phyloP scores from a whole-genome alignment of 768 basidiomycete species.

The Suillus brevipes region DNA sequence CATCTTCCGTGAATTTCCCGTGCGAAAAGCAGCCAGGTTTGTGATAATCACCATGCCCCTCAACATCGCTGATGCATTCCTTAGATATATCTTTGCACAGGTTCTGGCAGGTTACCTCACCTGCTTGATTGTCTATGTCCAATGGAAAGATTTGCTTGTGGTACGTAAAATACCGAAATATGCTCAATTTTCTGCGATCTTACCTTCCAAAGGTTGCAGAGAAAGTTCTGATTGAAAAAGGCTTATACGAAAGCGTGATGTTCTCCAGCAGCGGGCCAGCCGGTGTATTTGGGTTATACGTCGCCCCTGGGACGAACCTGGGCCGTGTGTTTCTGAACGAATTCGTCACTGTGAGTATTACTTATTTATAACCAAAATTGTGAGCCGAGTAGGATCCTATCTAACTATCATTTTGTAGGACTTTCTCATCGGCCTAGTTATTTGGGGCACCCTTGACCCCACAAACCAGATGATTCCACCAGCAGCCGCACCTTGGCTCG shows the following conservation, averaged over 20 bases:
- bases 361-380: background rate
- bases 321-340: conserved; percentile 39
- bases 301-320: conserved; percentile 31
- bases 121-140: conserved; percentile 57
- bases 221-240: conserved; percentile 27
- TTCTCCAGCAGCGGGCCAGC: conserved; percentile 37
- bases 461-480: conserved; percentile 62
- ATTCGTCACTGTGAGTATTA: conserved; percentile 34
- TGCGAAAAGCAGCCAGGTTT: conserved; percentile 51
- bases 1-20: conserved; percentile 56
- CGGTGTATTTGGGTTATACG: conserved; percentile 41
- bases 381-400: background rate
- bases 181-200: conserved; percentile 27
- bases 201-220: conserved; percentile 32
- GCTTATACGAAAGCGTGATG: conserved; percentile 31
- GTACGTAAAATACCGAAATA: conserved; percentile 29
- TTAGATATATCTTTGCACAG: conserved; percentile 66
- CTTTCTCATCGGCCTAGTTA: conserved; percentile 48
- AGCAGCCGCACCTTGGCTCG: conserved; percentile 47
- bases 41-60: conserved; percentile 14
- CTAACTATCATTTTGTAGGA: conserved; percentile 29
- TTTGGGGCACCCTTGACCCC: conserved; percentile 57
- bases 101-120: conserved; percentile 67
- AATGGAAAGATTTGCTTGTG: conserved; percentile 55
- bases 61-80: conserved; percentile 14